phyloP scores from a whole-genome alignment of 352 stramenopile species.

The Globisporangium canariense region DNA sequence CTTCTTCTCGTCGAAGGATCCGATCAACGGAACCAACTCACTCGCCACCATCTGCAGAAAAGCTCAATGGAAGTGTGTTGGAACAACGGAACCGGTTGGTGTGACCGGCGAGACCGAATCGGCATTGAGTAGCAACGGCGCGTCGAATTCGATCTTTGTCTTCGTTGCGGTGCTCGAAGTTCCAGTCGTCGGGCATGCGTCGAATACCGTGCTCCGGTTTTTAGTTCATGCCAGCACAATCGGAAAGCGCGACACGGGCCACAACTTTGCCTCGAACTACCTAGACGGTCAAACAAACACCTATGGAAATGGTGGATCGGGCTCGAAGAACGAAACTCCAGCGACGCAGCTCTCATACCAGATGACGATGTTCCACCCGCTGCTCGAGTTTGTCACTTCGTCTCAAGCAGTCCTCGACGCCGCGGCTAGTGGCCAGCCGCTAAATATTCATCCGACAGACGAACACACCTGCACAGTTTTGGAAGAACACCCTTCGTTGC shows the following conservation, averaged over 20 bases:
- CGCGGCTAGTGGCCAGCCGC: constrained; percentile 67
- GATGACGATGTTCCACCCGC: constrained; percentile 85
- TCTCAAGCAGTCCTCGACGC: constrained; percentile 83
- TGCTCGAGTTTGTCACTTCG: constrained; percentile 85
- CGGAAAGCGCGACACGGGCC: constrained; percentile 50
- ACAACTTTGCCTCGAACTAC: constrained; percentile 26
- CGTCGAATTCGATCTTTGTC: constrained; percentile 63
- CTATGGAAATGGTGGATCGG: constrained; percentile 32
- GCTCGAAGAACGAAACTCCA: constrained; percentile 33
- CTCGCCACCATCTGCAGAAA: constrained; percentile 52
- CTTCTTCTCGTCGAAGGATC: constrained; percentile 76
- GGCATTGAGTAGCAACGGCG: constrained; percentile 50
- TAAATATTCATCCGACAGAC: constrained; percentile 76
- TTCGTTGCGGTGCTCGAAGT: constrained; percentile 87
- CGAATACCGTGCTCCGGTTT: constrained; percentile 83
- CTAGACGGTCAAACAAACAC: constrained; percentile 36
- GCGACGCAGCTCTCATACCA: constrained; percentile 62
- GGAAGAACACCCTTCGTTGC: constrained; percentile 60
- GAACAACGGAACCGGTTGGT: constrained; percentile 72
- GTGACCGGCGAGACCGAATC: constrained; percentile 63
- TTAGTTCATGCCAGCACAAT: constrained; percentile 81
- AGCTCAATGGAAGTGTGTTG: constrained; percentile 80
- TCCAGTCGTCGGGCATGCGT: constrained; percentile 72
- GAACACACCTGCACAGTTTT: constrained; percentile 75
- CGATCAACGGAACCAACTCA: constrained; percentile 44